Conservation (phyloP, 2,329 filamentous ascomycete genomes). For the Hypoxylon sp. region DNA sequence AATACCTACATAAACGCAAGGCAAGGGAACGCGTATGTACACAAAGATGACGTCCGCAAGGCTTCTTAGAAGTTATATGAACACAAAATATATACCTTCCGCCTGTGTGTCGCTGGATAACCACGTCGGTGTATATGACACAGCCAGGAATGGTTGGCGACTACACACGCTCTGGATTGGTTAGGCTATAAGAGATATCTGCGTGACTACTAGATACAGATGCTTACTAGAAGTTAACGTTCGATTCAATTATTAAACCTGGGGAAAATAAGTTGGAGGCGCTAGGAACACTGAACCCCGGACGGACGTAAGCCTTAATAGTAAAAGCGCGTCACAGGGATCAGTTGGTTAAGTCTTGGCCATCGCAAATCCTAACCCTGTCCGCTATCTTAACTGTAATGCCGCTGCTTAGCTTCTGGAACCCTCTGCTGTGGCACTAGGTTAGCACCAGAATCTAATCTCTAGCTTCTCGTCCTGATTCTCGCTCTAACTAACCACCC, state of each 20-base stretch:
- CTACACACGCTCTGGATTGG: neutral
- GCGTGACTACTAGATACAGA: no score
- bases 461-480: conserved; percentile 12
- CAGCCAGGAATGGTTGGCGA: neutral
- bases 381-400: conserved; percentile 13
- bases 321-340: conserved; percentile 36
- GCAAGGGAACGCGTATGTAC: neutral
- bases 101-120: conserved; percentile 19
- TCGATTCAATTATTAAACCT: neutral
- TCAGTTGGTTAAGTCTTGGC: conserved; percentile 28
- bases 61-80: conserved; percentile 4
- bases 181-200: neutral
- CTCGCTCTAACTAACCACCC: neutral
- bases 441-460: conserved; percentile 6
- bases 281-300: conserved; percentile 1
- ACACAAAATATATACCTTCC: conserved; percentile 16
- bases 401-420: conserved; percentile 23
- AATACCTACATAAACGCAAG: neutral
- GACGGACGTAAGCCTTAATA: conserved; percentile 27
- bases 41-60: neutral
- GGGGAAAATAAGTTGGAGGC: neutral
- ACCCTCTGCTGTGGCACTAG: conserved; percentile 8
- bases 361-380: conserved; percentile 1
- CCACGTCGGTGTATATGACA: conserved; percentile 10
- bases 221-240: no score